A percentile compares a stretch with the other conserved stretches of the same genome.
Conservation (phyloP, 495 filamentous ascomycete genomes). For the Hyaloscypha variabilis region DNA sequence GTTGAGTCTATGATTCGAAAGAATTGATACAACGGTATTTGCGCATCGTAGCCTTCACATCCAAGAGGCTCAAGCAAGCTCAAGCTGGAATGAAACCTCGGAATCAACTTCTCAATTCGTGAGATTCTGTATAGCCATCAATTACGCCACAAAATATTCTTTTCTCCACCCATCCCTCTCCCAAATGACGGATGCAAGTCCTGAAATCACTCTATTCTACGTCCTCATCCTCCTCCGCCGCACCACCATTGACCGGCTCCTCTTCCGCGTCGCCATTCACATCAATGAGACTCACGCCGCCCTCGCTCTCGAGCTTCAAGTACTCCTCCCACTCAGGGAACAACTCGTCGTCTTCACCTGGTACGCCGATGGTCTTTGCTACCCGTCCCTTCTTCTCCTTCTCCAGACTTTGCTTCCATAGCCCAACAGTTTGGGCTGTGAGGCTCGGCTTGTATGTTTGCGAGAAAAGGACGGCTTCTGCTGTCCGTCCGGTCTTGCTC, state of each 20-base stretch:
- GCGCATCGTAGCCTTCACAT: too few species aligned
- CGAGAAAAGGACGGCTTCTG: conserved; percentile 87
- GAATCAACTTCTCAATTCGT: background rate
- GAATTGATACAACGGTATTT: too few species aligned
- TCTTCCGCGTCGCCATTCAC: conserved; percentile 23
- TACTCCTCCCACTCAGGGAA: conserved; percentile 97
- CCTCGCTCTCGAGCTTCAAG: conserved; percentile 76
- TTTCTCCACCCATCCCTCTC: background rate
- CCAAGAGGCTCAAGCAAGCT: too few species aligned
- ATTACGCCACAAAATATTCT: background rate
- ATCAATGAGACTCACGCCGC: conserved; percentile 34
- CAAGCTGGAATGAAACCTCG: too few species aligned
- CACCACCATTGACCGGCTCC: conserved; percentile 19
- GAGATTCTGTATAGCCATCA: background rate
- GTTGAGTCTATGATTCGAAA: too few species aligned
- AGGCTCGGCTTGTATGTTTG: conserved; percentile 91
- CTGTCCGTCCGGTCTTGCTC: conserved; percentile 70
- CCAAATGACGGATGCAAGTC: background rate
- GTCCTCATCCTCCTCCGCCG: conserved; percentile 19
- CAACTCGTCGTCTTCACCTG: conserved; percentile 82
- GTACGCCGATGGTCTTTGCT: conserved; percentile 79
- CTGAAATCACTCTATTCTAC: conserved; percentile 18
- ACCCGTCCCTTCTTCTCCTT: conserved; percentile 82
- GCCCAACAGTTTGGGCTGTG: conserved; percentile 64
- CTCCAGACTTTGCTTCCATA: conserved; percentile 84